Base-by-base conservation (phyloP, 768 basidiomycete species). In the Strobilomyces confusus region DNA sequence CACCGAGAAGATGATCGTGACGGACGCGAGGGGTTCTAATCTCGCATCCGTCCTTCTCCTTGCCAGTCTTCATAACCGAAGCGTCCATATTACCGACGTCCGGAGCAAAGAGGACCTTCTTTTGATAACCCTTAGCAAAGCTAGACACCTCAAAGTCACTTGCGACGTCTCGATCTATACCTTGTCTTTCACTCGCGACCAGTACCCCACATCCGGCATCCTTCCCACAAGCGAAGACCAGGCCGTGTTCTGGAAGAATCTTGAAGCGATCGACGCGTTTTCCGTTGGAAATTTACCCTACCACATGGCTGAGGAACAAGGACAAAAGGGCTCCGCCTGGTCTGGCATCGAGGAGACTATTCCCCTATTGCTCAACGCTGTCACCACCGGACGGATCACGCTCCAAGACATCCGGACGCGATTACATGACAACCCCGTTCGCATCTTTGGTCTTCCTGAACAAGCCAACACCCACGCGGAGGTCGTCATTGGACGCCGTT, bases 91-190 rank as follows among this genome's bases (percentile, higher is more conserved):
- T 59, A 91, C 91, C 9, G 89, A 95, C 62, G 91, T 98, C 30
- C 84, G 85, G 56, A 87, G 79, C 57, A 80, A 81, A 59, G 92
- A 95, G 50, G 97, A 98, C 64, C 75, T 99, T 44, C 76, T 88
- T 29, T 74, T 99, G 53, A 98, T 99, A 66, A 86, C 89, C 3
- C 78, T 99, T 36, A 94, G 92, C 80, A 99, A 99, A 75, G 86
- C 87, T 38, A 95, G 93, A 75, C 78, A 89, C 13, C 81, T 98
- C 62, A 89, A 91, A 63, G 95, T 98, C 46, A 98, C 95, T 4
- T 98, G 95, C 69, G 97, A 99, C 61, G 92, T 97, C 30, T 86
- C 94, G 14, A 80, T 98, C 46, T 98, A 89, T 70, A 81, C 91
- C 17, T 74, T 99, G 49, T 98, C 97, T 81, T 95, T 92, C 75